These are phyloP conservation scores for Talaromyces sp. DNA, from an alignment of 2,329 filamentous ascomycete genomes.

Conservation along the genomic window DNA sequence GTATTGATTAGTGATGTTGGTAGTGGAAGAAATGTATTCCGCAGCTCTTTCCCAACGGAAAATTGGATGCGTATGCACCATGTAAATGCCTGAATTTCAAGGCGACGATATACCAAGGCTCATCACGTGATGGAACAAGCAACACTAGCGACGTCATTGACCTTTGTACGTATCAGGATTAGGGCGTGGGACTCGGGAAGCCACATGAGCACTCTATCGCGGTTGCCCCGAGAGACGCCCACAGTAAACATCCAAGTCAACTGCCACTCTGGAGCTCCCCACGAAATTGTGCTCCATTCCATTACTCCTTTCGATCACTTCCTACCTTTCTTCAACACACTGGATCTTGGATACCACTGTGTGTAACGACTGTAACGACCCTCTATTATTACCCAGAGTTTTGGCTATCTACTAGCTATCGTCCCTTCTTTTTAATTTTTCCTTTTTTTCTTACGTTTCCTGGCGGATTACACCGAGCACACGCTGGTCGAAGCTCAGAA, in stretches of 20 bases:
- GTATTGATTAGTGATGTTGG: neutral
- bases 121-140: neutral
- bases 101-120: neutral
- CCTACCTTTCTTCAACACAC: neutral
- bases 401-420: constrained; percentile 7
- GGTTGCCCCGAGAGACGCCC: constrained; percentile 18
- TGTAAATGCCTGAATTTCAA: neutral
- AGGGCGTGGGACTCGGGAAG: neutral
- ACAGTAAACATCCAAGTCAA: constrained; percentile 14
- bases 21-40: neutral
- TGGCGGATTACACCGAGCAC: constrained; percentile 26
- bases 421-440: constrained; percentile 11
- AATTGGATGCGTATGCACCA: neutral
- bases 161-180: neutral
- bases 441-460: neutral
- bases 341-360: neutral
- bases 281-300: neutral
- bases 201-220: neutral
- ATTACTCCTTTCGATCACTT: neutral
- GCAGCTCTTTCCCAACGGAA: neutral
- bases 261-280: neutral
- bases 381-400: neutral
- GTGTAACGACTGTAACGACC: constrained; percentile 7
- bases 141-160: neutral
- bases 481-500: constrained; percentile 37